A percentile compares a stretch with the other conserved stretches of the same genome.
Evolutionary conservation across 352 stramenopile genomes (phyloP).

Genomic region (Phytophthora sp.): DNA sequence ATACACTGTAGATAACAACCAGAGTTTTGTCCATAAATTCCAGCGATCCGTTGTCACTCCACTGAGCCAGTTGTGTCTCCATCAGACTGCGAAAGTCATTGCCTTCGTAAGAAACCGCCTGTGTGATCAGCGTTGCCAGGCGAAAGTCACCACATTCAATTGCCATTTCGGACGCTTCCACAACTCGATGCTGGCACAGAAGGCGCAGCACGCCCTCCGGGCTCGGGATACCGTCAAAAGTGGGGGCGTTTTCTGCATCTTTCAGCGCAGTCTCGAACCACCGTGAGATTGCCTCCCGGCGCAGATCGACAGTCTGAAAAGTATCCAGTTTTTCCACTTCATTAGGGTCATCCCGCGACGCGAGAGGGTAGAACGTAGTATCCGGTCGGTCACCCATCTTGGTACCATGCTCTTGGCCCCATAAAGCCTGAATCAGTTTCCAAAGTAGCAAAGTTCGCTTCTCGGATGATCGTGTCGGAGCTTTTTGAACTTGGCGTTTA

Average conservation of each 20-base stretch:
- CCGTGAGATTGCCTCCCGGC: conserved; percentile 72
- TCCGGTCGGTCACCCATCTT: conserved; percentile 30
- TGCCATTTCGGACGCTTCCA: conserved; percentile 64
- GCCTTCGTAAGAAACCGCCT: conserved; percentile 61
- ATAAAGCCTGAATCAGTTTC: conserved; percentile 77
- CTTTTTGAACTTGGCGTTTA: conserved; percentile 35
- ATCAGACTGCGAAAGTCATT: conserved; percentile 57
- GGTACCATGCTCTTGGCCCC: conserved; percentile 73
- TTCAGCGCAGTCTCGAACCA: conserved; percentile 74
- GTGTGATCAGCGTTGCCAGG: conserved; percentile 67
- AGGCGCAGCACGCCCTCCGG: conserved; percentile 46
- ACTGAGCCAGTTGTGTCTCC: conserved; percentile 62
- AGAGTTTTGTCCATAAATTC: conserved; percentile 67
- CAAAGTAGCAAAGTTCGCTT: conserved; percentile 53
- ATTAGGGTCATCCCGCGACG: conserved; percentile 62
- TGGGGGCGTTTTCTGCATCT: conserved; percentile 6
- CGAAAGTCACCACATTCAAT: conserved; percentile 67
- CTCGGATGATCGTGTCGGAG: conserved; percentile 13
- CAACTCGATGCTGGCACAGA: conserved; percentile 63
- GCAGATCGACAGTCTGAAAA: conserved; percentile 72
- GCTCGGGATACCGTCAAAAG: conserved; percentile 26
- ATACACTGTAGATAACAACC: conserved; percentile 68
- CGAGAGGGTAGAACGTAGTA: conserved; percentile 48
- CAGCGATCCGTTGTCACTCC: conserved; percentile 55
- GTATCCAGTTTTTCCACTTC: conserved; percentile 71